A percentile compares a stretch with the other conserved stretches of the same genome.
These are phyloP conservation scores for Malassezia brasiliensis DNA, from an alignment of 1,284 basidiomycete species.

Conservation along the genomic window DNA sequence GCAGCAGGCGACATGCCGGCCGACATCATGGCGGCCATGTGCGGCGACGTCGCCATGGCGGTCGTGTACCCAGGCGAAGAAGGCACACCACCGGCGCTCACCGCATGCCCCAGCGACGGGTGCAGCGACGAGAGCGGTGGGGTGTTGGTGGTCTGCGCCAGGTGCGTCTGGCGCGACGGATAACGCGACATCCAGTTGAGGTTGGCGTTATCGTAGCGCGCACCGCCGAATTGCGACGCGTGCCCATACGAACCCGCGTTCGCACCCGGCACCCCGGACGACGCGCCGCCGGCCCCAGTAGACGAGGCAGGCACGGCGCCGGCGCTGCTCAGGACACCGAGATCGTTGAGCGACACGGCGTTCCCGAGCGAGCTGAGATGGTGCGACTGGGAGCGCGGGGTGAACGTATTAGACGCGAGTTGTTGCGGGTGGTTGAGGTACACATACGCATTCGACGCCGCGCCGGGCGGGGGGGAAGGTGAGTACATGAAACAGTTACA, in stretches of 20 bases:
- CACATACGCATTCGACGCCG: conserved; percentile 16
- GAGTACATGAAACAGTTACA: conserved; percentile 12
- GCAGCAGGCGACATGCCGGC: conserved; percentile 19
- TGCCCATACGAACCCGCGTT: neutral
- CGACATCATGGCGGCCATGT: conserved; percentile 29
- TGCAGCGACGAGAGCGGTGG: conserved; percentile 35
- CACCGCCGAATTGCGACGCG: neutral
- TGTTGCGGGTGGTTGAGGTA: conserved; percentile 16
- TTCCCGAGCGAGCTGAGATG: neutral
- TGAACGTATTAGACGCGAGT: conserved; percentile 1
- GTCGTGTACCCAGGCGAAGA: conserved; percentile 32
- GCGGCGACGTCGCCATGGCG: conserved; percentile 23
- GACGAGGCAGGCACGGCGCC: neutral
- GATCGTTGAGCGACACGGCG: neutral
- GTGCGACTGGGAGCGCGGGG: neutral
- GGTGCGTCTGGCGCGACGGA: neutral
- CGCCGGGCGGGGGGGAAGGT: conserved; percentile 13
- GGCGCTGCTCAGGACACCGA: neutral
- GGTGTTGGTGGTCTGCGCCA: conserved; percentile 26
- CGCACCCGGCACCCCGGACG: neutral
- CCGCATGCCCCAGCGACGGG: conserved; percentile 24
- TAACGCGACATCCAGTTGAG: conserved; percentile 13
- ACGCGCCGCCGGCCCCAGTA: neutral
- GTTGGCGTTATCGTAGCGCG: neutral
- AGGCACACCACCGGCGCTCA: conserved; percentile 19